Conservation (phyloP, 1,284 basidiomycete species). For the Tilletia indica region DNA sequence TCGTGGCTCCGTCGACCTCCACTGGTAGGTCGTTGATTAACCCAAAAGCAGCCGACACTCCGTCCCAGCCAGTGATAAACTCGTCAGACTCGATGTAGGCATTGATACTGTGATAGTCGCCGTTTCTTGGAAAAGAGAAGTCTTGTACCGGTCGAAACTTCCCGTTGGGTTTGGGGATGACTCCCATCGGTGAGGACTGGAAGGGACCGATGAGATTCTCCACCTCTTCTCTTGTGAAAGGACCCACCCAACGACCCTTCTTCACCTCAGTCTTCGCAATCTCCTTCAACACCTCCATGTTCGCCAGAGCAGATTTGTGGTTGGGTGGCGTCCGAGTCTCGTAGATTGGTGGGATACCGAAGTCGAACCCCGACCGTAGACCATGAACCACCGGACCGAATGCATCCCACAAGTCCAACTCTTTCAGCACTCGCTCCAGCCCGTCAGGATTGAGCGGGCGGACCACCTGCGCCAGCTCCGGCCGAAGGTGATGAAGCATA, state of each 20-base stretch:
- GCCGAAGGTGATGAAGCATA: not conserved
- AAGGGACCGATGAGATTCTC: not conserved
- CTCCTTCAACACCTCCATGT: not conserved
- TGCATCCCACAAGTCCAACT: not conserved
- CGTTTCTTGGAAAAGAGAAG: not conserved
- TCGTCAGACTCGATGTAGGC: not conserved
- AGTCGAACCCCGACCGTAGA: not conserved
- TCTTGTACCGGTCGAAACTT: not conserved
- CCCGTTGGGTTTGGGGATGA: not conserved
- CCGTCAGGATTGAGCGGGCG: not conserved
- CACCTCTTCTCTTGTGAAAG: not conserved
- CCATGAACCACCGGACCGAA: not conserved
- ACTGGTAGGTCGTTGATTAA: not conserved
- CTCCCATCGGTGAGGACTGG: not conserved
- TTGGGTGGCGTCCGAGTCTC: not conserved
- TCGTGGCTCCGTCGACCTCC: not conserved
- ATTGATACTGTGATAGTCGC: not conserved
- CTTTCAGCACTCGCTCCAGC: not conserved
- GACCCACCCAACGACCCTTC: not conserved
- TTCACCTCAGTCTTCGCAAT: not conserved
- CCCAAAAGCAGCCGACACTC: not conserved
- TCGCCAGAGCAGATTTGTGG: not conserved
- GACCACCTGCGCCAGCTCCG: too few relatives aligned
- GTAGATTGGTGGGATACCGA: not conserved
- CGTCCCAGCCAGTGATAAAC: not conserved